phyloP scores from a whole-genome alignment of 331 rosid genomes.

The Rhamnella rubrinervis region DNA sequence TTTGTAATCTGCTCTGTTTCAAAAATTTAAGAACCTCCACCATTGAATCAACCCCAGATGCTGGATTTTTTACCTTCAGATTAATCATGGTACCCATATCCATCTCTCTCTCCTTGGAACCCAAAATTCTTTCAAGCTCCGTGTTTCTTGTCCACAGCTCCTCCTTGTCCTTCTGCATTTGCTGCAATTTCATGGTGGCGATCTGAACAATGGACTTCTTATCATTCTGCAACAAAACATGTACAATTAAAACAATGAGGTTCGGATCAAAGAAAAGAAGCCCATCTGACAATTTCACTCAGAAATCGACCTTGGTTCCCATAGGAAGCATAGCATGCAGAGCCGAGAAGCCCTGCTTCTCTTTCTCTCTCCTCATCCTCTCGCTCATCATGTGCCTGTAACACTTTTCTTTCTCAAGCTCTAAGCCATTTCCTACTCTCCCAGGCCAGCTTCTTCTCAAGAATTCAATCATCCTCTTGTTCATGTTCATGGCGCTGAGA shows the following conservation, averaged over 20 bases:
- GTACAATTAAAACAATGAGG: neutral
- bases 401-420: slow-evolving; percentile 41
- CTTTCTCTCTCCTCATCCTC: slow-evolving; percentile 73
- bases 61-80: slow-evolving; percentile 38
- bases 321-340: slow-evolving; percentile 61
- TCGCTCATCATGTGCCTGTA: slow-evolving; percentile 74
- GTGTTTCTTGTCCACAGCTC: slow-evolving; percentile 37
- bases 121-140: slow-evolving; percentile 37
- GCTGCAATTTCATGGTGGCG: slow-evolving; percentile 47
- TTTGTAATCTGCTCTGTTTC: slow-evolving; percentile 38
- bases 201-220: slow-evolving; percentile 58
- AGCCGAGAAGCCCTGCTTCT: slow-evolving; percentile 48
- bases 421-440: slow-evolving; percentile 10
- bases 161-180: slow-evolving; percentile 36
- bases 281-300: neutral
- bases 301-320: slow-evolving; percentile 57
- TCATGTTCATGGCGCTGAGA: slow-evolving; percentile 21
- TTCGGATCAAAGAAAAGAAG: neutral
- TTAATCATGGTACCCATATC: slow-evolving; percentile 21
- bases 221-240: slow-evolving; percentile 46
- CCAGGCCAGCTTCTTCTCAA: slow-evolving; percentile 25
- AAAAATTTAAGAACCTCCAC: slow-evolving; percentile 49
- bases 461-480: slow-evolving; percentile 45
- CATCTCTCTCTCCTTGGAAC: slow-evolving; percentile 7
- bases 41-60: slow-evolving; percentile 55